A percentile compares a stretch with the other conserved stretches of the same genome.
phyloP scores from a whole-genome alignment of 176 grass and related monocot species.

The sorghum (Sorghum bicolor) region Sorghum_bicolor_NCBIv3 NC_012870.2:78241501-78242000 shows the following conservation, averaged over 20 bases:
- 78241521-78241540: background rate
- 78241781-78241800: background rate
- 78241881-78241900: constrained; percentile 14
- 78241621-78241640: background rate
- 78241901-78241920: constrained; percentile 42
- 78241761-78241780: background rate
- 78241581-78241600: background rate
- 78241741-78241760: background rate
- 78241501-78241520: no score
- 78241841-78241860: constrained; percentile 49
- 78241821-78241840: background rate
- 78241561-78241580: background rate
- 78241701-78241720: background rate
- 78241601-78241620: background rate
- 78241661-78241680: background rate
- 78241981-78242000: constrained; percentile 65
- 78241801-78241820: no score
- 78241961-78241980: background rate
- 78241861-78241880: constrained; percentile 65
- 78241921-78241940: constrained; percentile 41
- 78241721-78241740: background rate
- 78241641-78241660: background rate
- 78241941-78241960: constrained; percentile 53
- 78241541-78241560: background rate
- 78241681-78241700: background rate